Evolutionary conservation across 1,139 yeast genomes (phyloP), one percentile per base, ranked within the genome.

Genomic region (Candida gigantensis): DNA sequence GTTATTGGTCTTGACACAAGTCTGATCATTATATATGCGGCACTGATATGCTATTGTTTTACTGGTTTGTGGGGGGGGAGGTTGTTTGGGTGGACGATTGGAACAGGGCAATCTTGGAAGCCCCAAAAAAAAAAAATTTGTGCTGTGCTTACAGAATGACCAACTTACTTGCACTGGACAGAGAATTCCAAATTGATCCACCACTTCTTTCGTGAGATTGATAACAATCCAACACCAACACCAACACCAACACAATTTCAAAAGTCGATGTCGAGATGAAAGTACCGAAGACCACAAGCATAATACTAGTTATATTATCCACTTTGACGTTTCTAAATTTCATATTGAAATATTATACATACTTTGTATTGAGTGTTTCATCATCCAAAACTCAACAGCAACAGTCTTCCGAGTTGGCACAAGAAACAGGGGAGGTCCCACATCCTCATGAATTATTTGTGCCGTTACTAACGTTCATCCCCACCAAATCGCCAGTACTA

Each of bases 401-500:
- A 29, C 28, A 30, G 9, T 21, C 14, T 7, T 24, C 33, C n/a
- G 28, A 30, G 29, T 51, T 61, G 15, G 59, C 62, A 24, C 58
- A 63, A 47, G 67, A 61, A 43, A 59, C 67, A 2, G 68, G 67
- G 4, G 66, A 59, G 37, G 50, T 62, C 2, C 71, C 69, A 3
- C 72, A 65, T 45, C 72, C 73, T 10, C 71, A 65, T 42, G 71
- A 65, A 42, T 50, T 66, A 34, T 67, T 57, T 44, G 72, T 67
- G 6, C 73, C 73, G 3, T 49, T 67, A 24, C 46, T 67, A 15
- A 63, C 72, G 4, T 67, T 65, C 44, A 65, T 67, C 26, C 72
- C 73, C 6, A 55, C 67, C 1, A 54, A 51, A 29, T 63, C 72
- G 2, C 65, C 72, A 1, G 70, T 65, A 6, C 3, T 65, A 2